Evolutionary conservation across 225 moss, liverwort and hornwort species (phyloP).

Genomic region (Marchantia polymorpha): DNA sequence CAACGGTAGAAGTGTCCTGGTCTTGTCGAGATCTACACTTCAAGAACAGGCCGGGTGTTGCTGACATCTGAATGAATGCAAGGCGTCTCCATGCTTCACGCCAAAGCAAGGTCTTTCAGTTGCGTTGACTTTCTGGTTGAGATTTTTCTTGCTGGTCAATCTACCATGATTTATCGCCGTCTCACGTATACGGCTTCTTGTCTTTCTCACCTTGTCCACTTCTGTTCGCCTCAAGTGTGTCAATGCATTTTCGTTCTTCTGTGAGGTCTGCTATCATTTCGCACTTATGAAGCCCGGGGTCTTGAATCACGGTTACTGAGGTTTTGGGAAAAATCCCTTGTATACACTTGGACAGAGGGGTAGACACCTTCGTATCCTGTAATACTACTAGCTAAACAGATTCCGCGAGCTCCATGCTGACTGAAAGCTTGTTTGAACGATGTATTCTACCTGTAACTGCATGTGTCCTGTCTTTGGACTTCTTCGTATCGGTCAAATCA

Average conservation of each 20-base stretch:
- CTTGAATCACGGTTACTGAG: background rate
- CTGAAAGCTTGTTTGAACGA: no score
- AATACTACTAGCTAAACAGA: no score
- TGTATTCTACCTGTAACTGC: no score
- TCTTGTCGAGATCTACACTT: background rate
- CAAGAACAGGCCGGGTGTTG: background rate
- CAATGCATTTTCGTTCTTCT: background rate
- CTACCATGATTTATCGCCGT: background rate
- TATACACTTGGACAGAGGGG: no score
- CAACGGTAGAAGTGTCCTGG: no score
- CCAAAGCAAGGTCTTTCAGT: background rate
- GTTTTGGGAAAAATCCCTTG: background rate
- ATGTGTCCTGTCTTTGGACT: no score
- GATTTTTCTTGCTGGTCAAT: background rate
- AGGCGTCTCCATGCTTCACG: background rate
- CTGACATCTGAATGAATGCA: background rate
- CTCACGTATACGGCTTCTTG: background rate
- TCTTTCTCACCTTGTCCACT: background rate
- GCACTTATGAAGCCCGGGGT: background rate
- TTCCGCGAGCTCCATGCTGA: no score
- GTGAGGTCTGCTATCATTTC: background rate
- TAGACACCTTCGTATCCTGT: no score
- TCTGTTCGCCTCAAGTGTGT: background rate
- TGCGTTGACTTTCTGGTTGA: background rate
- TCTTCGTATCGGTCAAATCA: no score